Evolutionary conservation across 805 yeast genomes (phyloP), one percentile per base, ranked within the genome.

Genomic region (Torulaspora delbrueckii): DNA sequence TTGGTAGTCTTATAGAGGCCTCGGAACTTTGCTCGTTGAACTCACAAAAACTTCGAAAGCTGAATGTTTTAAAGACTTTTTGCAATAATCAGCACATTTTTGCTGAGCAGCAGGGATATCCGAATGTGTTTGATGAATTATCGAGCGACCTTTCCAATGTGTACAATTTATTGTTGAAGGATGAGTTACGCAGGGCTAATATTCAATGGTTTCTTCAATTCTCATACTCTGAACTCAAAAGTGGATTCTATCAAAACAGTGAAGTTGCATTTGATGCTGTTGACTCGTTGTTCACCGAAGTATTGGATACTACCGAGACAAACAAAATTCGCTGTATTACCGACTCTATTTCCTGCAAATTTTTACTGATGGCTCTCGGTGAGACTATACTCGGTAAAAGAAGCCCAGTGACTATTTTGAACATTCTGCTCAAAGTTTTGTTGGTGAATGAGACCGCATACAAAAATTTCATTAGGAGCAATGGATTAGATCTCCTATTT

Each of bases 291-390:
- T 58, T 70, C 8, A 53, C 70, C 23, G 70, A 70, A 30, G 66
- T 70, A 7, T 39, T 77, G 6, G 61, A 69, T 50, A 48, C 73
- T 46, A 60, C 75, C 60, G 47, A 75, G 31, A 53, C 73, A 50
- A 77, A 75, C 31, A 57, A 74, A 23, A 60, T 76, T 63, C 59
- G 74, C 63, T 54, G 73, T 64, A 54, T 75, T 72, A 22, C 38
- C 23, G 73, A 80, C 37, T 69, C 82, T 0, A 70, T 86, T 2
- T 76, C 86, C 1, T 71, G 82, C 5, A 84, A 82, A 56, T 82
- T 90, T 84, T 67, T 85, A 8, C 65, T 85, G 8, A 59, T 84
- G 10, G 58, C 84, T 9, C 65, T 76, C 37, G 60, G 59, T 49
- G 65, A 60, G 32, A 28, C 47, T 4, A 51, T 49, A 14, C 67